phyloP scores from a whole-genome alignment of 129 eudicot genomes.

The Flaveria brownii region DNA sequence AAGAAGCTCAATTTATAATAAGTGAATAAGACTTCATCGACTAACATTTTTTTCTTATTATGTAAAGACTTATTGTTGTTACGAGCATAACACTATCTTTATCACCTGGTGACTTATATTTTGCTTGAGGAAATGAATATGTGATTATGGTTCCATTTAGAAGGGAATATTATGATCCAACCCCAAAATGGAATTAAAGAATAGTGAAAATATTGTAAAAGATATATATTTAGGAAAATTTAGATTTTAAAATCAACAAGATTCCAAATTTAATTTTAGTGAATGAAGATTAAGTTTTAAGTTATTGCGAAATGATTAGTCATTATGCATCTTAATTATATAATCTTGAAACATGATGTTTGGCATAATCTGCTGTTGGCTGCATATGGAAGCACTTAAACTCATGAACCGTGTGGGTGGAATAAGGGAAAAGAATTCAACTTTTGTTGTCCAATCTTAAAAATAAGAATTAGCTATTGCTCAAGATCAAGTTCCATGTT shows the following conservation, averaged over 20 bases:
- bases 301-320: background rate
- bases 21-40: slow-evolving; percentile 6
- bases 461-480: background rate
- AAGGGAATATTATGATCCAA: background rate
- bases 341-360: background rate
- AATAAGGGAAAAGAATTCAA: background rate
- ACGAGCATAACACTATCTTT: background rate
- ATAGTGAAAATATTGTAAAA: background rate
- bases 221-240: too few relatives aligned
- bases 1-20: background rate
- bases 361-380: background rate
- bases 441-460: background rate
- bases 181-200: background rate
- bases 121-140: background rate
- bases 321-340: background rate
- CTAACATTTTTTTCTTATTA: background rate
- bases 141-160: slow-evolving; percentile 1
- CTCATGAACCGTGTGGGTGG: background rate
- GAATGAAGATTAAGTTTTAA: too few relatives aligned
- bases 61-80: slow-evolving; percentile 1
- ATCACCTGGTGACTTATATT: background rate
- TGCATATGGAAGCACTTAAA: background rate
- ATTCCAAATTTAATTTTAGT: too few relatives aligned
- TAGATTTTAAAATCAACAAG: too few relatives aligned
- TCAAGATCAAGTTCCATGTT: background rate